These are phyloP conservation scores for Rhizopus arrhizus DNA, from an alignment of 371 early-diverging fungal genomes.

Conservation along the genomic window DNA sequence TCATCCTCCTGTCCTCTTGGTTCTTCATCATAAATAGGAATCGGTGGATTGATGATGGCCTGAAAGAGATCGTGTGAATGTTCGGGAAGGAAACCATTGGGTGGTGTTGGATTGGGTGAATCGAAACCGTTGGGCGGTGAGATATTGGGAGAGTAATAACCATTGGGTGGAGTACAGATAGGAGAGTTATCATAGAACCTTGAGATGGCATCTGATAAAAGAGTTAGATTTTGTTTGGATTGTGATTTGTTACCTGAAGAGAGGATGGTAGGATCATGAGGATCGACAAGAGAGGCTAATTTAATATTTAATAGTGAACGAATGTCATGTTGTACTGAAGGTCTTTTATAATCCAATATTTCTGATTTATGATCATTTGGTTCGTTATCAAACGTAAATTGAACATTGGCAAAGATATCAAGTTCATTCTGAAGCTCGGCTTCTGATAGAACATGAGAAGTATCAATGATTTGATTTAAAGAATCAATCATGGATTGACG, in stretches of 20 bases:
- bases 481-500: conserved; percentile 22
- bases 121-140: conserved; percentile 29
- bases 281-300: conserved; percentile 26
- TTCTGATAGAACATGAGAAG: conserved; percentile 38
- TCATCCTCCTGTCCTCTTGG: conserved; percentile 21
- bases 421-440: conserved; percentile 43
- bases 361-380: conserved; percentile 27
- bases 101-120: conserved; percentile 31
- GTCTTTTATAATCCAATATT: background rate
- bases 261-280: conserved; percentile 24
- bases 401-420: conserved; percentile 55
- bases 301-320: conserved; percentile 31
- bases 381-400: conserved; percentile 56
- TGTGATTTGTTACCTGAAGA: conserved; percentile 17
- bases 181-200: conserved; percentile 29
- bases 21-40: conserved; percentile 20
- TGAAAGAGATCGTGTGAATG: conserved; percentile 11
- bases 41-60: conserved; percentile 27
- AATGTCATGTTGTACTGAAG: conserved; percentile 13
- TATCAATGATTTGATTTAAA: conserved; percentile 41
- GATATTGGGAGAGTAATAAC: conserved; percentile 31
- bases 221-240: background rate
- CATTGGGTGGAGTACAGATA: conserved; percentile 31
- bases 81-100: conserved; percentile 20
- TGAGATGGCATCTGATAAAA: conserved; percentile 24